phyloP scores from a whole-genome alignment of 1,284 basidiomycete genomes.

The Sporisorium reilianum region DNA sequence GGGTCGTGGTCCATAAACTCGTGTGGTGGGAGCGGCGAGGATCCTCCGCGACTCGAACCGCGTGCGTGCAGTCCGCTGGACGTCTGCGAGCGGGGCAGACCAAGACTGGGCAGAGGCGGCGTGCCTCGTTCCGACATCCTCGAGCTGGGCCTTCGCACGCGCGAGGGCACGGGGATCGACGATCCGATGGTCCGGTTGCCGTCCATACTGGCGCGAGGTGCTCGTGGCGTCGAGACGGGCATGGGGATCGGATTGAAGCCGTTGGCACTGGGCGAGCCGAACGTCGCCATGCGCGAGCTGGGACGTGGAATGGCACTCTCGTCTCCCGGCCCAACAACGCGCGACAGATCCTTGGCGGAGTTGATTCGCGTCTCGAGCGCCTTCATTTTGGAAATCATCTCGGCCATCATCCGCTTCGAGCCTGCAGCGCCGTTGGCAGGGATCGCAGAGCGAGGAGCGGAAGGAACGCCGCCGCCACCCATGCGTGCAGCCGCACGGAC shows the following conservation, averaged over 20 bases:
- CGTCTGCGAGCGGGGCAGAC: slow-evolving; percentile 42
- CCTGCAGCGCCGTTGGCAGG: slow-evolving; percentile 17
- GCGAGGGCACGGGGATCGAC: slow-evolving; percentile 59
- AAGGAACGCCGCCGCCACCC: slow-evolving; percentile 11
- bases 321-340: slow-evolving; percentile 30
- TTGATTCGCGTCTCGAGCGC: slow-evolving; percentile 63
- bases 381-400: slow-evolving; percentile 62
- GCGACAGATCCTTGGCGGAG: slow-evolving; percentile 45
- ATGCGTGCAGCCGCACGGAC: slow-evolving; percentile 31
- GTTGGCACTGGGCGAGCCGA: slow-evolving; percentile 31
- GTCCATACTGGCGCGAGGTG: slow-evolving; percentile 40
- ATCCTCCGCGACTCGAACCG: slow-evolving; percentile 21
- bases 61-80: slow-evolving; percentile 19
- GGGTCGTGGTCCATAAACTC: slow-evolving; percentile 64
- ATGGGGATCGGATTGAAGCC: slow-evolving; percentile 21
- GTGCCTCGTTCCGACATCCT: slow-evolving; percentile 44
- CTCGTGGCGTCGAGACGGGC: slow-evolving; percentile 37
- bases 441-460: slow-evolving; percentile 17
- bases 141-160: slow-evolving; percentile 53
- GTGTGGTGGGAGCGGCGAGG: slow-evolving; percentile 41
- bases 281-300: slow-evolving; percentile 53
- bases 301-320: slow-evolving; percentile 65
- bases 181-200: slow-evolving; percentile 51
- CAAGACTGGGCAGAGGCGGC: slow-evolving; percentile 41
- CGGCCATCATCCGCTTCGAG: slow-evolving; percentile 54